Conservation (phyloP, 305 asterid species). For the Rubia tinctorum region DNA sequence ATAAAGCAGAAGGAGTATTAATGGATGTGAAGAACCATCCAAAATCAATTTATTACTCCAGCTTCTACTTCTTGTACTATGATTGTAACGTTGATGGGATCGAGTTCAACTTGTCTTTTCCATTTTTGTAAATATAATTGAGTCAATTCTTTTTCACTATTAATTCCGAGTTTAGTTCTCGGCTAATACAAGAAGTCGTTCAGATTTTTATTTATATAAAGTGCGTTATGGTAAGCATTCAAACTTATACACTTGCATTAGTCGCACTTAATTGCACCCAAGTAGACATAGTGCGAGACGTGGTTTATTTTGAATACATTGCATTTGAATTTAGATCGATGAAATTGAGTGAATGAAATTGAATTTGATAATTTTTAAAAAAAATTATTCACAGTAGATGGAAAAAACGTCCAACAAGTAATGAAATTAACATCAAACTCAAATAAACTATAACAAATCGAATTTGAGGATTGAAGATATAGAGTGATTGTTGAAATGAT, state of each 20-base stretch:
- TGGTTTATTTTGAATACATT: neutral
- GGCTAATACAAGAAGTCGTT: neutral
- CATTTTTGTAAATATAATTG: neutral
- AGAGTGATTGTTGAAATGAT: no score
- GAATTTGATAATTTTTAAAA: no score
- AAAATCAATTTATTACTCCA: neutral
- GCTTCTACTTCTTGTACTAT: neutral
- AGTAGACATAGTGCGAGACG: neutral
- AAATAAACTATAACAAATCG: no score
- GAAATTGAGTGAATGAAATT: no score
- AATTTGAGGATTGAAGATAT: no score
- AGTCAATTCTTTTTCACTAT: neutral
- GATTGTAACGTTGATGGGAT: neutral
- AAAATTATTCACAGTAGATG: no score
- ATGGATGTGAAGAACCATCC: no score
- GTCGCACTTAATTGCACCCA: neutral
- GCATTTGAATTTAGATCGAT: no score
- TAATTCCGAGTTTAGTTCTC: neutral
- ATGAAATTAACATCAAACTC: no score
- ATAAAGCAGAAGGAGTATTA: no score
- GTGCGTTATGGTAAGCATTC: neutral
- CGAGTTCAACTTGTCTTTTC: neutral
- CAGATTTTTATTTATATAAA: neutral
- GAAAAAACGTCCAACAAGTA: no score
- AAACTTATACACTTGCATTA: neutral